Conservation (phyloP, 139 green algal species). For the Coccomyxa sp. region DNA sequence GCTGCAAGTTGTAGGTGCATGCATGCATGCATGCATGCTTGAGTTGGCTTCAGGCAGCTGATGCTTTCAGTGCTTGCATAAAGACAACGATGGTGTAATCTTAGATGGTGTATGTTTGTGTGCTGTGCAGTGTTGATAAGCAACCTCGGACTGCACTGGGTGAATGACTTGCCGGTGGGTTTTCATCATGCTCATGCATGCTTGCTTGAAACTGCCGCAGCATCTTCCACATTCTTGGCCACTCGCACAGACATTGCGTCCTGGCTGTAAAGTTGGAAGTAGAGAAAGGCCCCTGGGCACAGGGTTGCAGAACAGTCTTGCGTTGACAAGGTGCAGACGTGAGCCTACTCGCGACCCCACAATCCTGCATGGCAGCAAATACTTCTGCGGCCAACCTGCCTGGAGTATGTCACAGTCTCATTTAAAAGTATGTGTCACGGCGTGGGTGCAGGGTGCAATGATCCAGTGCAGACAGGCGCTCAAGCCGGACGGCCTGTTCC, state of each 20-base stretch:
- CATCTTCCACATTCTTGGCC: neutral
- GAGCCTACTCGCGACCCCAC: constrained; percentile 30
- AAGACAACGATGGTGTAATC: neutral
- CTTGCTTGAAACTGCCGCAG: neutral
- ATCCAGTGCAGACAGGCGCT: constrained; percentile 54
- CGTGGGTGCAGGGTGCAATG: constrained; percentile 51
- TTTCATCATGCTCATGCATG: neutral
- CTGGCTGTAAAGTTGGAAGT: constrained; percentile 29
- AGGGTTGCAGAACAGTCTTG: constrained; percentile 27
- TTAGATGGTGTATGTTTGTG: neutral
- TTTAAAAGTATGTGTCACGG: neutral
- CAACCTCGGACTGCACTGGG: constrained; percentile 75
- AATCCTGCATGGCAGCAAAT: constrained; percentile 2
- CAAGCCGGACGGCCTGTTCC: constrained; percentile 75
- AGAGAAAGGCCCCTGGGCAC: constrained; percentile 16
- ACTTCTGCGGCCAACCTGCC: neutral
- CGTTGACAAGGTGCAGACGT: neutral
- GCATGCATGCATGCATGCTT: neutral
- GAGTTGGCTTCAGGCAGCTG: neutral
- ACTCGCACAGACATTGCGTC: neutral
- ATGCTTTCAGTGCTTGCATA: neutral
- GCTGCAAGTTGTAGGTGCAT: neutral
- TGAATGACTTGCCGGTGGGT: constrained; percentile 77
- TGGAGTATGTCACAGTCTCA: neutral
- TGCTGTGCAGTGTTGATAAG: constrained; percentile 32